These are phyloP conservation scores for Fragilaria radians DNA, from an alignment of 108 stramenopile genomes.

Conservation along the genomic window DNA sequence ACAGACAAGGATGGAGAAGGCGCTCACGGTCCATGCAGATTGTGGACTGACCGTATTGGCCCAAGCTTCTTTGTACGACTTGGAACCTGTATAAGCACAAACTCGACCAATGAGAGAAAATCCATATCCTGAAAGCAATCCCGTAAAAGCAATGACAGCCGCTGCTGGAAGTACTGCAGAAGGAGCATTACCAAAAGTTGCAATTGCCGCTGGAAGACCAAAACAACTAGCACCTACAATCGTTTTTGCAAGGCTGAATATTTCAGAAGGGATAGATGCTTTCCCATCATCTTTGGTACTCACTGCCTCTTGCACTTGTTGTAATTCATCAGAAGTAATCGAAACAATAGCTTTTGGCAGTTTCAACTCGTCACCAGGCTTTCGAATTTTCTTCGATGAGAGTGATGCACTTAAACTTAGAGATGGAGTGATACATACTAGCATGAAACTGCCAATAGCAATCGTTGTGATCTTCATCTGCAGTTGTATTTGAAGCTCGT, in stretches of 20 bases:
- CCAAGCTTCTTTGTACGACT: constrained; percentile 74
- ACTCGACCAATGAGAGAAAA: constrained; percentile 51
- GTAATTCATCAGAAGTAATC: no score
- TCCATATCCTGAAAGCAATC: constrained; percentile 62
- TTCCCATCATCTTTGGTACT: not conserved
- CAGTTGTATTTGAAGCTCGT: no score
- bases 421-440: no score
- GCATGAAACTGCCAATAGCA: no score
- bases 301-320: no score
- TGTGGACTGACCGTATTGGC: constrained; percentile 36
- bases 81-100: constrained; percentile 2
- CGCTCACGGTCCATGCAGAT: constrained; percentile 60
- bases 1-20: not conserved
- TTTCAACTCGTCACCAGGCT: no score
- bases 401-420: no score
- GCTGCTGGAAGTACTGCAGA: constrained; percentile 81
- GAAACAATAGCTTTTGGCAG: no score
- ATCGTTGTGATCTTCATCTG: no score
- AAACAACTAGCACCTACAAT: constrained; percentile 90
- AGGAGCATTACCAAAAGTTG: constrained; percentile 83
- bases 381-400: not conserved
- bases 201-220: constrained; percentile 86
- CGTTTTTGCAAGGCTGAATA: constrained; percentile 90
- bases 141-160: constrained; percentile 53
- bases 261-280: constrained; percentile 26